Evolutionary conservation across 1,284 basidiomycete genomes (phyloP).

Genomic region (Sanghuangporus weigelae): DNA sequence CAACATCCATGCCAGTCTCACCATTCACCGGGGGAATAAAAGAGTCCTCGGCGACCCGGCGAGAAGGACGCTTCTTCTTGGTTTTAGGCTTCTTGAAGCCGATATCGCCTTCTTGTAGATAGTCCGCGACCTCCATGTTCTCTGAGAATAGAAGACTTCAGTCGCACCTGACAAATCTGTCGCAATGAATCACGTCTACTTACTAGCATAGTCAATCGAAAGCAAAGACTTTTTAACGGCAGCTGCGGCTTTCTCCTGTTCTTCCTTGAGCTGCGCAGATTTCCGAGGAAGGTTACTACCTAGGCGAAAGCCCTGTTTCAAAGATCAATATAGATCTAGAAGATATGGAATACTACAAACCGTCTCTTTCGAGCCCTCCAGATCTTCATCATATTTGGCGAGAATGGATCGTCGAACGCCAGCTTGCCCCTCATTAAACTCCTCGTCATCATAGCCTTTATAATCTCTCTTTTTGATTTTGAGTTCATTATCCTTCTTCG

Average conservation of each 20-base stretch:
- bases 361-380: constrained; percentile 62
- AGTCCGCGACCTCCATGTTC: constrained; percentile 83
- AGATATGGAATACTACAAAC: constrained; percentile 36
- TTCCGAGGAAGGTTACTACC: constrained; percentile 47
- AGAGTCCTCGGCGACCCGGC: constrained; percentile 62
- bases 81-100: constrained; percentile 96
- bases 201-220: constrained; percentile 89
- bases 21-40: constrained; percentile 41
- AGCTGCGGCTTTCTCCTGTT: constrained; percentile 51
- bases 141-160: constrained; percentile 42
- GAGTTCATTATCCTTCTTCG: constrained; percentile 73
- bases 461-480: constrained; percentile 91
- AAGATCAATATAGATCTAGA: constrained; percentile 2
- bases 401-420: constrained; percentile 83
- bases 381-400: constrained; percentile 91
- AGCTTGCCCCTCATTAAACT: constrained; percentile 69
- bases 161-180: not conserved
- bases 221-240: constrained; percentile 77
- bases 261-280: constrained; percentile 34
- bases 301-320: constrained; percentile 69
- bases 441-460: constrained; percentile 96
- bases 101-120: constrained; percentile 84
- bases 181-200: constrained; percentile 26
- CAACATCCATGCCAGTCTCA: constrained; percentile 71
- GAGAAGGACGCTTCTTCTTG: constrained; percentile 83